Percentiles rank a stretch among this genome's conserved stretches.
Conservation (phyloP, 345 rosid genomes). For the Lepidium didymum region DNA sequence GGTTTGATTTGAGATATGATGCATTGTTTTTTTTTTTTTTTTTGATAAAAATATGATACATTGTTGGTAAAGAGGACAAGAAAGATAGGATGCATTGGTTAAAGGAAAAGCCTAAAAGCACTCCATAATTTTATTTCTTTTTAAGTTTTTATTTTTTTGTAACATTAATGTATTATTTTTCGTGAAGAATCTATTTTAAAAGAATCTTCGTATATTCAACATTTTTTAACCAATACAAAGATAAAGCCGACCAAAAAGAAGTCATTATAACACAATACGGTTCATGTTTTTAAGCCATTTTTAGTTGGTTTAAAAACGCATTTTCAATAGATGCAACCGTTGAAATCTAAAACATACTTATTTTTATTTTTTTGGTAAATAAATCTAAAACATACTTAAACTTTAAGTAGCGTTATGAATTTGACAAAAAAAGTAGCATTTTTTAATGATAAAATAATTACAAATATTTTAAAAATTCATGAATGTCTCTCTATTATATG, state of each 20-base stretch:
- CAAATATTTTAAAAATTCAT: no score
- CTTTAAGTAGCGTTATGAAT: no score
- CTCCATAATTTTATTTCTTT: background rate
- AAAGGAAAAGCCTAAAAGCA: constrained; percentile 46
- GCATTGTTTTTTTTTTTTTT: no score
- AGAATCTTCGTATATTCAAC: constrained; percentile 20
- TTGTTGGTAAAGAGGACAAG: constrained; percentile 20
- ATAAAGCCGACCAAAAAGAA: constrained; percentile 13
- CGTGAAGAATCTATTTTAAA: background rate
- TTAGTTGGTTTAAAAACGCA: background rate
- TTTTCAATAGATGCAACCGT: background rate
- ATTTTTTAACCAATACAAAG: constrained; percentile 5
- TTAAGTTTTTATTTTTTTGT: background rate
- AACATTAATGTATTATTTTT: background rate
- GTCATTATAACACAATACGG: background rate
- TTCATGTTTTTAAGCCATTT: background rate
- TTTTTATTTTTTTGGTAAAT: no score
- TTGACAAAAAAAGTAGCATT: no score
- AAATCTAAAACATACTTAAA: no score
- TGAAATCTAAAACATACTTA: background rate
- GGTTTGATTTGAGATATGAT: constrained; percentile 13
- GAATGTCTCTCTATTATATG: no score
- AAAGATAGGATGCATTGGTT: constrained; percentile 34
- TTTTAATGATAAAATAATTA: no score
- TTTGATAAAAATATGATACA: constrained; percentile 23